Evolutionary conservation across 2,329 filamentous ascomycete genomes (phyloP).

Genomic region (Calonectria crousiana): DNA sequence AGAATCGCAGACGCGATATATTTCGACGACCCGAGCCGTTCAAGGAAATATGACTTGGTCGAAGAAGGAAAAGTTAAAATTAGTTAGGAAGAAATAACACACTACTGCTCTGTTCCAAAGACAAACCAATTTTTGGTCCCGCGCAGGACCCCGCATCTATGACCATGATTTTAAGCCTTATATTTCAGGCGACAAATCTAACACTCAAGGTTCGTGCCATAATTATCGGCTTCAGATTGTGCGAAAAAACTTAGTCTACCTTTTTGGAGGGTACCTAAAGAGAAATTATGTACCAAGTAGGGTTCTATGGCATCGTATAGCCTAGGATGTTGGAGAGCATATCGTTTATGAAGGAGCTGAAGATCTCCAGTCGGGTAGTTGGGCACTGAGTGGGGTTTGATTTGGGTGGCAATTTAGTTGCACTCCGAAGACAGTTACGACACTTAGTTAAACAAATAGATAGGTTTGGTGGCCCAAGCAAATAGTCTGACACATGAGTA

Average conservation of each 20-base stretch:
- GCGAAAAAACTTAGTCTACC: neutral
- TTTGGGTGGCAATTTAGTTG: neutral
- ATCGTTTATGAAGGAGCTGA: neutral
- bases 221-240: neutral
- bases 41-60: neutral
- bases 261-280: neutral
- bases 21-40: neutral
- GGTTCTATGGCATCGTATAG: neutral
- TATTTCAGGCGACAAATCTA: neutral
- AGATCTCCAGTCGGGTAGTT: neutral
- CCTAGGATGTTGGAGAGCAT: neutral
- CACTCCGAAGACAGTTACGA: too few relatives aligned
- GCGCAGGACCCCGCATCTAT: neutral
- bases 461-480: neutral
- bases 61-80: neutral
- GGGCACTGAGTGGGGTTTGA: neutral
- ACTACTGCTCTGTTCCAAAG: neutral
- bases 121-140: neutral
- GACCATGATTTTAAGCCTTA: neutral
- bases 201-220: neutral
- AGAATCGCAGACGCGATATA: neutral
- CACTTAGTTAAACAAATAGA: neutral
- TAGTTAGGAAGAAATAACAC: neutral
- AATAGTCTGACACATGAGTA: neutral
- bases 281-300: fast-evolving